These are phyloP conservation scores for Trametes cubensis DNA, from an alignment of 768 basidiomycete genomes.

Conservation along the genomic window DNA sequence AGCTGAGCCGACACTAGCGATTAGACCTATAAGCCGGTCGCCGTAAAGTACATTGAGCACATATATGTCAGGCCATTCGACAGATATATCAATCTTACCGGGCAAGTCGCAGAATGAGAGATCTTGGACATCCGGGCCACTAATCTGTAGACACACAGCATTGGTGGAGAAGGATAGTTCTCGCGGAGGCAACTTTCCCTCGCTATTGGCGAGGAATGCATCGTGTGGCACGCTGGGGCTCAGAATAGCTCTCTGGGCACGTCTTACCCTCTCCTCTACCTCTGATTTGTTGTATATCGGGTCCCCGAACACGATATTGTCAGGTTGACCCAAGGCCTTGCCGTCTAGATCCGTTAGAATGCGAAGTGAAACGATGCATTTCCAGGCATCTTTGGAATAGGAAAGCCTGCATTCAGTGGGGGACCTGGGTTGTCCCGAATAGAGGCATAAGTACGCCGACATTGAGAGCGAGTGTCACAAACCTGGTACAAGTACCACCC, in stretches of 20 bases:
- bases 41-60: too few species aligned
- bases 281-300: constrained; percentile 51
- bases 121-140: constrained; percentile 42
- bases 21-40: too few species aligned
- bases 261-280: constrained; percentile 68
- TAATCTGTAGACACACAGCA: constrained; percentile 40
- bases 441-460: background rate
- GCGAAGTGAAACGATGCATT: constrained; percentile 38
- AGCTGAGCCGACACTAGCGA: constrained; percentile 42
- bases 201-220: constrained; percentile 43
- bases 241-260: constrained; percentile 67
- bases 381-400: constrained; percentile 35
- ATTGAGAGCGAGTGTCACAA: background rate
- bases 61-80: background rate
- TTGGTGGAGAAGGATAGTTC: constrained; percentile 41
- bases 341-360: constrained; percentile 35
- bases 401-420: constrained; percentile 42
- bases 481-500: constrained; percentile 79
- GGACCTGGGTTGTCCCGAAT: constrained; percentile 29
- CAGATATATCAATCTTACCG: constrained; percentile 28
- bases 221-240: constrained; percentile 47
- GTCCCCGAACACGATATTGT: constrained; percentile 31
- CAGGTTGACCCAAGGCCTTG: constrained; percentile 38
- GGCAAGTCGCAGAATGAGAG: constrained; percentile 46
- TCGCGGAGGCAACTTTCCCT: background rate